Conservation (phyloP, 2,329 filamentous ascomycete genomes). For the Orbilia javanica region DNA sequence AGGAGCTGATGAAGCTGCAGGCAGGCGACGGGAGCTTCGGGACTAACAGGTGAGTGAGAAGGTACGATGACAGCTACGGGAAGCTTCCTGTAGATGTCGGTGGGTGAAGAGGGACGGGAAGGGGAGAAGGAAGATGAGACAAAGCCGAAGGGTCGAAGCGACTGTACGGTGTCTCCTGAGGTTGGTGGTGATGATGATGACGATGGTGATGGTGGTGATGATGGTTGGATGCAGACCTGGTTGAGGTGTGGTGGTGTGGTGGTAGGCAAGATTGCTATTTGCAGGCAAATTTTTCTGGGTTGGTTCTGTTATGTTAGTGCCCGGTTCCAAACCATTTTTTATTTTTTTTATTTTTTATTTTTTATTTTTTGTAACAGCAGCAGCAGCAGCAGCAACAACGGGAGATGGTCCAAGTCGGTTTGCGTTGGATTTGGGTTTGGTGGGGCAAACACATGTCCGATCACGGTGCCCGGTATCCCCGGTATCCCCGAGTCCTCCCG, state of each 20-base stretch:
- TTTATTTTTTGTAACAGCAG: too few species aligned
- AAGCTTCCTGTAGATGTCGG: conserved; percentile 37
- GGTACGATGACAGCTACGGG: conserved; percentile 32
- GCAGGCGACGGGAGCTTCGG: conserved; percentile 30
- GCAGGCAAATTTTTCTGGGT: conserved; percentile 52
- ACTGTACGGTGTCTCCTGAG: conserved; percentile 5
- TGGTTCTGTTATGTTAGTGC: conserved; percentile 6
- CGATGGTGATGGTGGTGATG: conserved; percentile 17
- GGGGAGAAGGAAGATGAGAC: background rate
- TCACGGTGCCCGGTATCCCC: conserved; percentile 9
- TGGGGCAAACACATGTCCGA: conserved; percentile 28
- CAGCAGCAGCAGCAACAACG: too few species aligned
- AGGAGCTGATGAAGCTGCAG: conserved; percentile 33
- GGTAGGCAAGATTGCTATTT: conserved; percentile 26
- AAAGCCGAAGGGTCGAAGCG: conserved; percentile 28
- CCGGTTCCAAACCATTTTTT: background rate
- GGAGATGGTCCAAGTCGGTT: too few species aligned
- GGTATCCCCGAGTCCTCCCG: background rate
- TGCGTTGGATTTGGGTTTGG: conserved; percentile 19
- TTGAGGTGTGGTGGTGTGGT: conserved; percentile 35
- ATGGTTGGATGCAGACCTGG: conserved; percentile 15
- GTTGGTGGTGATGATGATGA: conserved; percentile 15
- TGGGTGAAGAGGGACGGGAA: background rate
- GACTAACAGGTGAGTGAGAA: conserved; percentile 8
- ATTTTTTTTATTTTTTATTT: conserved; percentile 11